Base-by-base conservation (phyloP, 371 early-diverging fungal genomes). In the Mucor plumbeus region DNA sequence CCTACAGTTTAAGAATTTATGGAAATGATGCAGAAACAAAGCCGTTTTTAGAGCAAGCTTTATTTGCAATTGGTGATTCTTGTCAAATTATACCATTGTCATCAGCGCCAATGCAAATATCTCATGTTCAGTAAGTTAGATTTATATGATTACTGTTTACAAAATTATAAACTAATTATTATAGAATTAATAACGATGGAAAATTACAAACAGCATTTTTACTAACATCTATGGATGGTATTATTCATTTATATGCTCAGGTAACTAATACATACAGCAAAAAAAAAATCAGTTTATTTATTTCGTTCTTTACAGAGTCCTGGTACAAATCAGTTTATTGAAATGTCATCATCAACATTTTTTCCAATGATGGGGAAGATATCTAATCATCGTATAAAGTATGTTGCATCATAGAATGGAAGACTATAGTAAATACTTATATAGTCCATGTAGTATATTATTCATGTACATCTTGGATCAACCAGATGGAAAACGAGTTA, bases 391-490 rank as follows among this genome's bases (percentile, higher is more conserved):
- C 67, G 73, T 8, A 75, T 70, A 39, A 82, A 71, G 81, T 78
- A 74, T 61, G 38, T 40, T 40, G 9, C 9, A 8, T 19, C 11
- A 40, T 36, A 19, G 1, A 3, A 26, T 38, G 26, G 14, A 9
- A 31, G 34, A 5, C 35, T 36, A 19, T 39, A n/a, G 4, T 38
- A 33, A 63, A 26, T 26, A 26, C 26, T 38, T 38, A 9, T 4
- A 4, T 5, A 50, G 11, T 15, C 26, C 4, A 8, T 11, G 15
- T 63, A 87, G 88, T 13, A 79, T 89, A 43, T 64, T 86, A 44
- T 85, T 78, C 48, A 70, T 86, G 62, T 85, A 80, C 31, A 77
- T 89, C 41, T 74, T 79, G 39, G 84, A 87, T 58, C 79, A 77
- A 33, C 70, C 70, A 1, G 65, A 73, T 41, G 80, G 80, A 17